phyloP scores from a whole-genome alignment of 345 rosid species.

The Heritiera fomes region DNA sequence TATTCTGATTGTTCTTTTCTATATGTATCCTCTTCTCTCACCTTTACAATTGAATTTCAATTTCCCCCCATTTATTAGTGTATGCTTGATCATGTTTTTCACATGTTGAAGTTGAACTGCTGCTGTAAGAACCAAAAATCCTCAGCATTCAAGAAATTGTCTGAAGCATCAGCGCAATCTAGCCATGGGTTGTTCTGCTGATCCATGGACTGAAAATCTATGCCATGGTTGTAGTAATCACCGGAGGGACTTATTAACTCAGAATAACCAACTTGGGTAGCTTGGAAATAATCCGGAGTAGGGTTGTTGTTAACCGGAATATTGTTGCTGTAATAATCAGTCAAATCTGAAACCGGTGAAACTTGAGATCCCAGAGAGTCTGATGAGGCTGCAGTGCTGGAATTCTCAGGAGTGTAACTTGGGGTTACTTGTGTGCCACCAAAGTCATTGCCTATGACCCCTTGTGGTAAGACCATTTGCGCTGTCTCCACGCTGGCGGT shows the following conservation, averaged over 20 bases:
- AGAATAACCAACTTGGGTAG: conserved; percentile 40
- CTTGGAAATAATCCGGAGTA: conserved; percentile 51
- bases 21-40: background rate
- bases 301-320: conserved; percentile 37
- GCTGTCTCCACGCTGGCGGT: conserved; percentile 19
- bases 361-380: conserved; percentile 56
- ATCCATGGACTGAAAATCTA: conserved; percentile 48
- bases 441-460: conserved; percentile 28
- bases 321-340: conserved; percentile 44
- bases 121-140: conserved; percentile 69
- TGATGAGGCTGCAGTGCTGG: conserved; percentile 64
- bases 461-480: conserved; percentile 30
- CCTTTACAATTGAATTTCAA: conserved; percentile 21
- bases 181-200: conserved; percentile 53
- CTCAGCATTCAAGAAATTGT: conserved; percentile 76
- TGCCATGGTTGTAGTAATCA: conserved; percentile 42
- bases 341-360: conserved; percentile 64
- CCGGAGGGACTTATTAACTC: conserved; percentile 52
- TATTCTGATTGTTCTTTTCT: conserved; percentile 6
- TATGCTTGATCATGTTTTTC: conserved; percentile 9
- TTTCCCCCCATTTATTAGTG: background rate
- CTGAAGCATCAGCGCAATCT: conserved; percentile 53
- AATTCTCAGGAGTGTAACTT: conserved; percentile 60
- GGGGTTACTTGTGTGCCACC: conserved; percentile 24
- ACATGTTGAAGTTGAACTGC: conserved; percentile 54